phyloP scores from a whole-genome alignment of 345 rosid species.

The Toxicodendron radicans region DNA sequence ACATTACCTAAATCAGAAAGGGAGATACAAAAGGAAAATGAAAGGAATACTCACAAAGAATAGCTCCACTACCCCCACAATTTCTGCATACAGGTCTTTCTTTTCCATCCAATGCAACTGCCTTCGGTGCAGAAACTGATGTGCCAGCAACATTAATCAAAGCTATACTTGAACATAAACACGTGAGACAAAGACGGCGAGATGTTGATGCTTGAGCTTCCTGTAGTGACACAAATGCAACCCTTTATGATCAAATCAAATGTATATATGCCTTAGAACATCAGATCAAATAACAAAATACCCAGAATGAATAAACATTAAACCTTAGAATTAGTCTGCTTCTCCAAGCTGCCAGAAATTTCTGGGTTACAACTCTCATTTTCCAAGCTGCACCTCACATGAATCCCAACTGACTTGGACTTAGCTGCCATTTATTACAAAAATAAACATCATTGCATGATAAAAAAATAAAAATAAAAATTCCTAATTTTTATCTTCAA shows the following conservation, averaged over 20 bases:
- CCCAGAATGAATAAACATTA: not conserved
- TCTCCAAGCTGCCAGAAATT: conserved; percentile 23
- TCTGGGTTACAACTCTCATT: conserved; percentile 26
- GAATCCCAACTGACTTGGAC: conserved; percentile 33
- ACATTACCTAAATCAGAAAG: not conserved
- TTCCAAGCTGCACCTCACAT: conserved; percentile 36
- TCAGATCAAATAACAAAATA: not conserved
- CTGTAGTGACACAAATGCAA: conserved; percentile 30
- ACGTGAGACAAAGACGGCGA: conserved; percentile 66
- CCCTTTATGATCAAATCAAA: not conserved
- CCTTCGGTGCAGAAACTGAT: conserved; percentile 43
- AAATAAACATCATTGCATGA: not conserved
- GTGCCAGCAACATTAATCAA: conserved; percentile 44
- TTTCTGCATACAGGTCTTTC: conserved; percentile 75
- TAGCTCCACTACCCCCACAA: conserved; percentile 81
- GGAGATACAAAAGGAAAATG: not conserved
- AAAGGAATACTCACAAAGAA: conserved; percentile 60
- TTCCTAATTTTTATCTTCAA: too few relatives aligned
- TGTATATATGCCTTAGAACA: too few relatives aligned
- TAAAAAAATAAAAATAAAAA: not conserved
- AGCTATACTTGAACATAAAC: conserved; percentile 63
- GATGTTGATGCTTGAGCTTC: conserved; percentile 44
- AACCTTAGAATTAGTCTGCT: conserved; percentile 32
- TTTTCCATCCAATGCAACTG: conserved; percentile 52
- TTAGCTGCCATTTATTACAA: conserved; percentile 20